Conservation (phyloP, 441 rosid species). For the Mallotus japonicus region DNA sequence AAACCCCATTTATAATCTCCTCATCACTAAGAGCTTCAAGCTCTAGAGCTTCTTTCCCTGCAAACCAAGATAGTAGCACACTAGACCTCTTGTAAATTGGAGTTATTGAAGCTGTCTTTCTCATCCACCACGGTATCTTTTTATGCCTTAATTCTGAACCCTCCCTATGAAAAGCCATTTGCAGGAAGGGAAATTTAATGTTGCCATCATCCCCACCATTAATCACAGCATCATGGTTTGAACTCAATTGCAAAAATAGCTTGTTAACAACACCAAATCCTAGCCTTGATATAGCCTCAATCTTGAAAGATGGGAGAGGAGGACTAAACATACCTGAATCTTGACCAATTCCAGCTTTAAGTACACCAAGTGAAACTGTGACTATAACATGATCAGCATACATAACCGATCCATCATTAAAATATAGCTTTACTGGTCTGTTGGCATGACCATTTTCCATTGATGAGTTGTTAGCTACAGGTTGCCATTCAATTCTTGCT, state of each 20-base stretch:
- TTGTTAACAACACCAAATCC: conserved; percentile 96
- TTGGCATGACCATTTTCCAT: conserved; percentile 30
- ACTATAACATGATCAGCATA: conserved; percentile 87
- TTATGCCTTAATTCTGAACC: conserved; percentile 49
- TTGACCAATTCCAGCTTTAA: conserved; percentile 63
- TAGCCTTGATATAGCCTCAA: conserved; percentile 70
- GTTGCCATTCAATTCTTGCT: conserved; percentile 71
- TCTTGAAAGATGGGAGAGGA: conserved; percentile 69
- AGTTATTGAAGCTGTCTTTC: conserved; percentile 73
- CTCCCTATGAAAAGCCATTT: conserved; percentile 63
- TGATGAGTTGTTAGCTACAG: conserved; percentile 28
- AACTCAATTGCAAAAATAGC: conserved; percentile 58
- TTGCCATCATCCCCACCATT: conserved; percentile 25
- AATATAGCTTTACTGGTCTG: conserved; percentile 71
- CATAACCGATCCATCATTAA: conserved; percentile 70
- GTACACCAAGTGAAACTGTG: conserved; percentile 87
- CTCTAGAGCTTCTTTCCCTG: conserved; percentile 90
- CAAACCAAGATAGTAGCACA: conserved; percentile 83
- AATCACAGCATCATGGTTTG: conserved; percentile 23
- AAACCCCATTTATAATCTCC: conserved; percentile 64
- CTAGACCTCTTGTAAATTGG: conserved; percentile 75
- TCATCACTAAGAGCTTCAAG: conserved; percentile 71
- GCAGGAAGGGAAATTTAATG: conserved; percentile 55
- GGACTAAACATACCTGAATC: conserved; percentile 69
- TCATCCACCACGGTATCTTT: conserved; percentile 91